phyloP scores from a whole-genome alignment of 495 filamentous ascomycete species.

The Hypoxylon intermedium region DNA sequence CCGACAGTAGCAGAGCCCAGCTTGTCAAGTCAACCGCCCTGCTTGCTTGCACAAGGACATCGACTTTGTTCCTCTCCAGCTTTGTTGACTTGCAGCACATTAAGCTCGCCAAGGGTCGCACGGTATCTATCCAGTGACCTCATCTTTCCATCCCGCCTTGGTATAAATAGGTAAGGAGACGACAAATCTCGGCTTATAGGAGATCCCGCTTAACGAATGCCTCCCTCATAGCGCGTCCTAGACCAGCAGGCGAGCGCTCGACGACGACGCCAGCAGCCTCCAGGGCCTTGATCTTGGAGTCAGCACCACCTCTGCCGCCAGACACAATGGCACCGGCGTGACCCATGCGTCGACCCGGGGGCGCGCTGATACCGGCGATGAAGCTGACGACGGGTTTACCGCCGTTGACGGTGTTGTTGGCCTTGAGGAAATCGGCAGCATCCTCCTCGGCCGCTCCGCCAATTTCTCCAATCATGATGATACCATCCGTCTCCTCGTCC shows the following conservation, averaged over 20 bases:
- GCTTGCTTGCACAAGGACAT: constrained; percentile 4
- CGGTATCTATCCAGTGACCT: constrained; percentile 10
- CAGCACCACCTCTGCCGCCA: constrained; percentile 95
- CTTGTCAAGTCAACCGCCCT: constrained; percentile 3
- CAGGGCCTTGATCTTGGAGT: constrained; percentile 95
- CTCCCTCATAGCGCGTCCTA: constrained; percentile 90
- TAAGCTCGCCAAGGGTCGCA: constrained; percentile 5
- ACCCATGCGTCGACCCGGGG: constrained; percentile 95
- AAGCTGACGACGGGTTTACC: constrained; percentile 95
- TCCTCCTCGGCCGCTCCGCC: constrained; percentile 98
- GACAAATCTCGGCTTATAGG: constrained; percentile 70
- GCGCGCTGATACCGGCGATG: constrained; percentile 97
- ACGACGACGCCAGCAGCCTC: constrained; percentile 94
- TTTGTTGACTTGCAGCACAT: background rate
- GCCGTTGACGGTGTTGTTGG: constrained; percentile 81
- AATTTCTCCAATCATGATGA: constrained; percentile 99
- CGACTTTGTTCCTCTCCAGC: too few relatives aligned
- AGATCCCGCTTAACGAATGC: constrained; percentile 97
- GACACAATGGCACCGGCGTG: constrained; percentile 98
- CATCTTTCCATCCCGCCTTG: constrained; percentile 1
- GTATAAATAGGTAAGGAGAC: background rate
- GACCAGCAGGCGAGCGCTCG: constrained; percentile 87
- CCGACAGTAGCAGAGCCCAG: constrained; percentile 3
- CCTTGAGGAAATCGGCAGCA: constrained; percentile 92
- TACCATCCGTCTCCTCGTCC: constrained; percentile 96